phyloP scores from a whole-genome alignment of 1,284 basidiomycete genomes.

The Rhizoctonia solani region DNA sequence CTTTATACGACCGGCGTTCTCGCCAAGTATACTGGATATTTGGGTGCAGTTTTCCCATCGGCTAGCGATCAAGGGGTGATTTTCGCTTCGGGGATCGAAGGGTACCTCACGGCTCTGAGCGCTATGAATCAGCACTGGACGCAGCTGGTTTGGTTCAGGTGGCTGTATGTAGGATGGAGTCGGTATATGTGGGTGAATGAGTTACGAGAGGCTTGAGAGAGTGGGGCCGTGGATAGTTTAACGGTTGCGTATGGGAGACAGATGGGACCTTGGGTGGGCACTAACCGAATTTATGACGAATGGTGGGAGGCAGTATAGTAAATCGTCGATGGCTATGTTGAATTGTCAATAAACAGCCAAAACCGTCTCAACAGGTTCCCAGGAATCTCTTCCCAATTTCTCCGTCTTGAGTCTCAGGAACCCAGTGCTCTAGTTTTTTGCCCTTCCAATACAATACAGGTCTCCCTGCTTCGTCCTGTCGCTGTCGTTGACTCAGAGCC shows the following conservation, averaged over 20 bases:
- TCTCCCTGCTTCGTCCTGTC: no score
- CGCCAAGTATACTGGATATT: constrained; percentile 64
- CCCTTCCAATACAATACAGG: constrained; percentile 64
- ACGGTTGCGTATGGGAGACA: no score
- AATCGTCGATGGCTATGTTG: no score
- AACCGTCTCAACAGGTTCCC: no score
- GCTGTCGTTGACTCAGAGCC: constrained; percentile 52
- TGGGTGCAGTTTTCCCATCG: constrained; percentile 38
- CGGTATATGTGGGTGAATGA: constrained; percentile 94
- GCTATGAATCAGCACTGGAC: constrained; percentile 78
- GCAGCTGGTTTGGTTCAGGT: constrained; percentile 90
- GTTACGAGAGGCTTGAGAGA: constrained; percentile 65
- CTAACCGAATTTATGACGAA: no score
- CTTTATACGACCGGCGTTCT: constrained; percentile 62
- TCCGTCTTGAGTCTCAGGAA: constrained; percentile 35
- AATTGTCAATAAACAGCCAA: no score
- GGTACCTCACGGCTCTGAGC: constrained; percentile 61
- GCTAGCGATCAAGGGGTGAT: neutral
- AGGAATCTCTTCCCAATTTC: no score
- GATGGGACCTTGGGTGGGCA: no score
- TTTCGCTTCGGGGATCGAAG: constrained; percentile 43
- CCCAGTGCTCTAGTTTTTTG: constrained; percentile 44
- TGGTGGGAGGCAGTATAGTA: no score
- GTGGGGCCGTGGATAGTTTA: no score
- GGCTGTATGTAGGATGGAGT: constrained; percentile 81